A percentile compares a stretch with the other conserved stretches of the same genome.
Evolutionary conservation across 805 yeast species (phyloP).

Genomic region (Candida parachauliodes): DNA sequence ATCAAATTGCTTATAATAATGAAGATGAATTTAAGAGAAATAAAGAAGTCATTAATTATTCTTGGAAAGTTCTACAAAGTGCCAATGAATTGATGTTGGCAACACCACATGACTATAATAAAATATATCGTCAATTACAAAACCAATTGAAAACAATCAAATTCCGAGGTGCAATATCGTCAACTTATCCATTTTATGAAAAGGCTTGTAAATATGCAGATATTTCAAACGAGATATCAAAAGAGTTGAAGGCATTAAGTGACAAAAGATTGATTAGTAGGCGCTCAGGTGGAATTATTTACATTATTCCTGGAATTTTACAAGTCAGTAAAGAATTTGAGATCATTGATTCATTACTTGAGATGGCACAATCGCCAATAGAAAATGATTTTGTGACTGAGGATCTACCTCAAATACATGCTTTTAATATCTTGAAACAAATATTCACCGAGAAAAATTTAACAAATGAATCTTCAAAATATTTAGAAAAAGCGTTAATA

Average conservation of each 20-base stretch:
- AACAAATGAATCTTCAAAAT: slow-evolving; percentile 48
- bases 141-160: slow-evolving; percentile 69
- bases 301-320: slow-evolving; percentile 62
- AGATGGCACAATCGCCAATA: slow-evolving; percentile 53
- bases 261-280: slow-evolving; percentile 59
- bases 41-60: slow-evolving; percentile 55
- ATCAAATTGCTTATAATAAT: slow-evolving; percentile 4
- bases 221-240: slow-evolving; percentile 50
- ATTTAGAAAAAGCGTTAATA: slow-evolving; percentile 54
- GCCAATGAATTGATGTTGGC: slow-evolving; percentile 53
- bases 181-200: slow-evolving; percentile 78
- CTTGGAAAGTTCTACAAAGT: slow-evolving; percentile 84
- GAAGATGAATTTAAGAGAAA: slow-evolving; percentile 5
- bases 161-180: slow-evolving; percentile 90
- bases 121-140: slow-evolving; percentile 55
- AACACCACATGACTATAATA: slow-evolving; percentile 29
- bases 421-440: slow-evolving; percentile 78
- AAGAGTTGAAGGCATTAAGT: slow-evolving; percentile 2
- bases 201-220: slow-evolving; percentile 32
- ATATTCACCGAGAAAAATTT: slow-evolving; percentile 70
- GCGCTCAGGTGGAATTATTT: slow-evolving; percentile 91
- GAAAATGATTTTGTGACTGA: slow-evolving; percentile 46
- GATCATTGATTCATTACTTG: slow-evolving; percentile 44
- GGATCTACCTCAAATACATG: slow-evolving; percentile 91
- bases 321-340: slow-evolving; percentile 23